Evolutionary conservation across 345 rosid genomes (phyloP).

Genomic region (Trapa incisa): DNA sequence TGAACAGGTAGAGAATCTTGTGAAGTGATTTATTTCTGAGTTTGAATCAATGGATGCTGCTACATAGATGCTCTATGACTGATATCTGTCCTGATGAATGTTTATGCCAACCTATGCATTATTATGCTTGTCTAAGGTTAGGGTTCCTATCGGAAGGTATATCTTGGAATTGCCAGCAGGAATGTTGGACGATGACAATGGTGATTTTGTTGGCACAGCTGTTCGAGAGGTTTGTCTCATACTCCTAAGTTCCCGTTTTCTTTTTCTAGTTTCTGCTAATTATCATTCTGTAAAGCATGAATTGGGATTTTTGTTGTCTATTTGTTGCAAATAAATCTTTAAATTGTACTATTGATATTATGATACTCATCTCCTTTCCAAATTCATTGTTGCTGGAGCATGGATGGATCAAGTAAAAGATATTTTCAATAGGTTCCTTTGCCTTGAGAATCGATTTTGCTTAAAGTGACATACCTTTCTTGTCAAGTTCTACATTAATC

Average conservation of each 20-base stretch:
- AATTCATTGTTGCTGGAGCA: background rate
- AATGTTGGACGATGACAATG: constrained; percentile 77
- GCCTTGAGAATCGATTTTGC: background rate
- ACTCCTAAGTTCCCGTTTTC: background rate
- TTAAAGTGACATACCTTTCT: background rate
- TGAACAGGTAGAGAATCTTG: constrained; percentile 47
- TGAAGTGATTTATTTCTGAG: background rate
- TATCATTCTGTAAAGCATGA: background rate
- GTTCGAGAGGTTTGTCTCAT: constrained; percentile 67
- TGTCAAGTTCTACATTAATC: background rate
- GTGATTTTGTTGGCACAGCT: constrained; percentile 84
- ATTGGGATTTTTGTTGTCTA: background rate
- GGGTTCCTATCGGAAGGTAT: constrained; percentile 75
- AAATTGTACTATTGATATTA: background rate
- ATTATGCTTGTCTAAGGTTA: constrained; percentile 35
- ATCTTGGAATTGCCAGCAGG: constrained; percentile 93
- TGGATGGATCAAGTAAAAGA: background rate
- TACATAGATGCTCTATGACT: background rate
- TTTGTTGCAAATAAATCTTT: background rate
- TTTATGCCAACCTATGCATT: background rate
- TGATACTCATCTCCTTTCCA: background rate
- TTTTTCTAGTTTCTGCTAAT: background rate
- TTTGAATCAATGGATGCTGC: background rate
- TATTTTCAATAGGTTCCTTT: background rate
- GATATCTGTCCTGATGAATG: background rate